These are phyloP conservation scores for Gentiana straminea DNA, from an alignment of 257 asterid genomes.

Conservation along the genomic window DNA sequence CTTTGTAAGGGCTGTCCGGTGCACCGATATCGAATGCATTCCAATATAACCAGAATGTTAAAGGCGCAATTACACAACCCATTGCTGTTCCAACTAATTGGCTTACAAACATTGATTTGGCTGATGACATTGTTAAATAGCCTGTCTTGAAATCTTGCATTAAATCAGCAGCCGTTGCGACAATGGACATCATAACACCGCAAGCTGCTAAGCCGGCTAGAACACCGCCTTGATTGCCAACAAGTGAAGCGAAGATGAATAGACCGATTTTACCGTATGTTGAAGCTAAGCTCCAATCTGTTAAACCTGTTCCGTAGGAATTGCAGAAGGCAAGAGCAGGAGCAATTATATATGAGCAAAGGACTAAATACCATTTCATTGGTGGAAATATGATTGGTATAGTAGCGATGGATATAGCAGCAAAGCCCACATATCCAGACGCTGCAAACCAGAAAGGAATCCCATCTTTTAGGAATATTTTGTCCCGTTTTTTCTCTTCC, in stretches of 20 bases:
- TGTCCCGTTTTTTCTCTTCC: conserved; percentile 59
- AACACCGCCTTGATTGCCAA: conserved; percentile 80
- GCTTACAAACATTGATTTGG: conserved; percentile 90
- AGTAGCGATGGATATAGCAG: conserved; percentile 66
- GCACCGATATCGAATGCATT: conserved; percentile 81
- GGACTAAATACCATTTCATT: conserved; percentile 86
- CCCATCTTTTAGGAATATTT: conserved; percentile 62
- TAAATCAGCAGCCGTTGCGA: conserved; percentile 89
- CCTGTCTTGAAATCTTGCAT: conserved; percentile 97
- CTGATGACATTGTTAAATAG: conserved; percentile 80
- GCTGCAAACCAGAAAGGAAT: conserved; percentile 87
- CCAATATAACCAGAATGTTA: conserved; percentile 96
- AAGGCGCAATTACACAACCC: conserved; percentile 93
- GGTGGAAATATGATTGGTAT: conserved; percentile 87
- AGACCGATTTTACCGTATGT: conserved; percentile 93
- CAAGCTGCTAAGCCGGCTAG: conserved; percentile 86
- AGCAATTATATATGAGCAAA: conserved; percentile 76
- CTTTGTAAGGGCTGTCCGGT: conserved; percentile 92
- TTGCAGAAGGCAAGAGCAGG: conserved; percentile 99
- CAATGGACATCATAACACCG: conserved; percentile 97
- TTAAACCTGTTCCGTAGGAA: conserved; percentile 86
- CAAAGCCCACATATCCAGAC: conserved; percentile 78
- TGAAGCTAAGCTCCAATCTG: conserved; percentile 91
- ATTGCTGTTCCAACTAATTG: conserved; percentile 86
- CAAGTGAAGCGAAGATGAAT: conserved; percentile 73